Evolutionary conservation across 257 asterid species (phyloP), one percentile per base, ranked within the genome.

Genomic region (Solanum neorickii): DNA sequence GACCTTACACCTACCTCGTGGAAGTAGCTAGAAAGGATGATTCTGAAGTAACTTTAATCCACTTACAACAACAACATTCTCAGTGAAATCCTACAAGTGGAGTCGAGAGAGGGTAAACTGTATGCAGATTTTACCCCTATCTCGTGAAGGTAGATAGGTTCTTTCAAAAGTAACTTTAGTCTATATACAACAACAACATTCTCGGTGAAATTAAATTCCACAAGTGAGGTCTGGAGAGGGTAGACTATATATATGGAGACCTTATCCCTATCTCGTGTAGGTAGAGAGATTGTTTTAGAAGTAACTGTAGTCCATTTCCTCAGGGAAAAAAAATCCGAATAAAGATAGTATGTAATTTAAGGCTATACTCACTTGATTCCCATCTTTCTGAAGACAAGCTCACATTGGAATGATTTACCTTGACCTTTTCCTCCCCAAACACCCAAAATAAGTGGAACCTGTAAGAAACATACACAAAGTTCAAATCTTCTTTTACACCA

Each of bases 341-440:
- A 44, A 33, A 33, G 8, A 66, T 7, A 5, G 39, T 31, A 13
- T 74, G 56, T n/a, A 8, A 39, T 27, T 76, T 62, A 9, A 9
- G 72, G 74, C 44, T 33, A 31, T 6, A 83, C 92, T 88, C 62
- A 90, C 93, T 86, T 90, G 90, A 92, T 92, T 21, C 93, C 91
- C 93, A 92, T 87, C 44, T 92, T 92, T 70, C 91, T 89, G 52
- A 90, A 90, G 46, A 92, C 92, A 88, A 90, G 94, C 73, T 92
- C 94, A 42, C 93, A 90, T 44, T 92, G 94, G 90, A 92, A 90
- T 23, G 94, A 88, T 85, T 92, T 92, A 12, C 93, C 93, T 75
- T 92, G 93, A 82, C 94, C 93, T 90, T 92, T 92, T 83, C 94
- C 94, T 87, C 94, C 94, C 94, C 94, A 92, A 13, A 92, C 77